Conservation (phyloP, 805 yeast species). For the Kodamaea hsintzibuensis region DNA sequence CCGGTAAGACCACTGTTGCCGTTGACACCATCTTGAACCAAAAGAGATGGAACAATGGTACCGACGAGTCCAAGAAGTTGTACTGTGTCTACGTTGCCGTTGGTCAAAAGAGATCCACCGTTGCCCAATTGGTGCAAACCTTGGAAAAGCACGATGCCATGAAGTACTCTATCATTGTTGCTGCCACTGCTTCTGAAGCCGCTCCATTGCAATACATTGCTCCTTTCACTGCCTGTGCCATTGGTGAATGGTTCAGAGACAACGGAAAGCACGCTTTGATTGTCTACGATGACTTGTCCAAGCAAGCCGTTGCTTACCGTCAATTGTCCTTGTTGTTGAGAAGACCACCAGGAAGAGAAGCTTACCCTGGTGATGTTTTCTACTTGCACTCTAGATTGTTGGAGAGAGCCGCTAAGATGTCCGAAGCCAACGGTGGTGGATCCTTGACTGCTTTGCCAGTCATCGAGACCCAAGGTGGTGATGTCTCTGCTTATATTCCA, state of each 20-base stretch:
- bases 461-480: conserved; percentile 99
- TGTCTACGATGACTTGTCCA: conserved; percentile 96
- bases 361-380: conserved; percentile 96
- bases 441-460: conserved; percentile 95
- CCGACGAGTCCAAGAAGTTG: conserved; percentile 94
- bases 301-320: conserved; percentile 99
- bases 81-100: conserved; percentile 99
- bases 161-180: conserved; percentile 96
- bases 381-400: conserved; percentile 92
- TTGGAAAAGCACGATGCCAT: conserved; percentile 97
- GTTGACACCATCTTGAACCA: conserved; percentile 97
- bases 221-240: conserved; percentile 99
- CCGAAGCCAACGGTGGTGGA: conserved; percentile 86
- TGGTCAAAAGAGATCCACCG: conserved; percentile 99
- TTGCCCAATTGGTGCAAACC: conserved; percentile 99
- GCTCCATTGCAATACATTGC: conserved; percentile 99
- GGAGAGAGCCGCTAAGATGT: conserved; percentile 98
- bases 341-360: conserved; percentile 97
- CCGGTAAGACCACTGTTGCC: conserved; percentile 99
- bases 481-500: conserved; percentile 97
- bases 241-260: conserved; percentile 99
- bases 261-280: conserved; percentile 97
- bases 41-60: conserved; percentile 96
- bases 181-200: conserved; percentile 99
- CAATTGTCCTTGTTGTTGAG: conserved; percentile 96